A percentile compares a stretch with the other conserved stretches of the same genome.
phyloP scores from a whole-genome alignment of 345 rosid genomes.

The Stellera chamaejasme region DNA sequence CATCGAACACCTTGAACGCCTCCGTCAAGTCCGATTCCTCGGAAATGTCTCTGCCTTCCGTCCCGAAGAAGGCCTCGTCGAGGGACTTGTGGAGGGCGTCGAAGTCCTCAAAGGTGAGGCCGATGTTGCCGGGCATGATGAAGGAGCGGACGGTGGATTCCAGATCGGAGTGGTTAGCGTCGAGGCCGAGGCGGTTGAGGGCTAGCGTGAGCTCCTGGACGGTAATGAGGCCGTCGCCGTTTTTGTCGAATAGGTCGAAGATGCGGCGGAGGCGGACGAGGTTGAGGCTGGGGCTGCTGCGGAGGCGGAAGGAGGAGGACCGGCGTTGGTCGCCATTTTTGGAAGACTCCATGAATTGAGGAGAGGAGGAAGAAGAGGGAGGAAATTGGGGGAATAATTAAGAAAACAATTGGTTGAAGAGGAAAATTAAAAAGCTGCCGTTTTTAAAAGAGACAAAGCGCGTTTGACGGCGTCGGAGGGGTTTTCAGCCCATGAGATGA shows the following conservation, averaged over 20 bases:
- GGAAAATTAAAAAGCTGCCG: too few relatives aligned
- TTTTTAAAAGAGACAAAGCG: too few relatives aligned
- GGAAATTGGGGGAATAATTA: too few relatives aligned
- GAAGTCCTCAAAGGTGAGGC: neutral
- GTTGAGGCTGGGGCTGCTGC: conserved; percentile 21
- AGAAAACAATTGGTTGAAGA: too few relatives aligned
- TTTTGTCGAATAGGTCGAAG: neutral
- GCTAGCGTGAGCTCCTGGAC: neutral
- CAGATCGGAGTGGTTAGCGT: neutral
- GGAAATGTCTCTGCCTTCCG: neutral
- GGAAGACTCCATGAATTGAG: conserved; percentile 15
- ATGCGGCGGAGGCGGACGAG: conserved; percentile 17
- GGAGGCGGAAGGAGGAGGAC: conserved; percentile 44
- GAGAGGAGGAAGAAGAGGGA: too few relatives aligned
- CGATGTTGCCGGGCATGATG: neutral
- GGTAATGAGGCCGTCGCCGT: neutral
- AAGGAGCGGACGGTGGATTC: neutral
- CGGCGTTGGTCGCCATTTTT: neutral
- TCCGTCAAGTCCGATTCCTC: conserved; percentile 62
- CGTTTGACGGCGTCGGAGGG: too few relatives aligned
- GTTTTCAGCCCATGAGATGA: too few relatives aligned
- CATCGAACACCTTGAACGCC: conserved; percentile 89
- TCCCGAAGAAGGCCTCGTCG: neutral
- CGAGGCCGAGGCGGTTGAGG: neutral
- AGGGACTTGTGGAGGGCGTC: neutral